Base-by-base conservation (phyloP, 805 yeast genomes). In the Starmerella roubikii region DNA sequence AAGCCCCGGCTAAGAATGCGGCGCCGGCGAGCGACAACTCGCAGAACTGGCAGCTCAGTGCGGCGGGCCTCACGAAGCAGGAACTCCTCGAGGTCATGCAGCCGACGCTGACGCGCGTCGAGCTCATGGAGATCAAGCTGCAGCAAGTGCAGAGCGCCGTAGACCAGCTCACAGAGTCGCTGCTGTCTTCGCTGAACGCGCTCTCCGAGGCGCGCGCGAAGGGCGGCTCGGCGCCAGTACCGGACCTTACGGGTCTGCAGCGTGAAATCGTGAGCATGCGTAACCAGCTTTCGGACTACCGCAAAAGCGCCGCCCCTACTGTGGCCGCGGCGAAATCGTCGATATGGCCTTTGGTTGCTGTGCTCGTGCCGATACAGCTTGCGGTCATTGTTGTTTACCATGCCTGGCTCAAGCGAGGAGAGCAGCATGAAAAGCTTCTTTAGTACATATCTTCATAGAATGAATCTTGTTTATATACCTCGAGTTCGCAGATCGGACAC, bases 141-240 rank as follows among this genome's bases (percentile, higher is more conserved):
- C 20, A 17, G 32, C 41, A 40, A 15, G 25, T 40, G 12, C 36
- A 40, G 28, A 43, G 47, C 30, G 40, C 31, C 18, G 37, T 43
- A 11, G 40, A 37, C 28, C 44, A 45, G 42, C 42, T 42, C 16
- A 43, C 30, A 19, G 42, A 45, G 18, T 38, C 47, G 15, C 21
- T 39, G 36, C 26, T 39, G 16, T 7, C 40, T 11, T 39, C 47
- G 12, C 23, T 42, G 26, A 30, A 16, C 24, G 40, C 38, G 38
- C 30, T 37, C 12, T 4, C 29, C 19, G 30, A 29, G 23, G 16
- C 5, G 17, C 16, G 28, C 35, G 11, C 44, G 35, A 29, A 8
- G 32, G 30, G 12, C 18, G 16, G 21, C 12, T 22, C 26, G 4
- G 30, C 7, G 20, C 19, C 17, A 15, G 32, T 17, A 2, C 23